phyloP scores from a whole-genome alignment of 257 asterid species.

The Solanum raphanifolium region DNA sequence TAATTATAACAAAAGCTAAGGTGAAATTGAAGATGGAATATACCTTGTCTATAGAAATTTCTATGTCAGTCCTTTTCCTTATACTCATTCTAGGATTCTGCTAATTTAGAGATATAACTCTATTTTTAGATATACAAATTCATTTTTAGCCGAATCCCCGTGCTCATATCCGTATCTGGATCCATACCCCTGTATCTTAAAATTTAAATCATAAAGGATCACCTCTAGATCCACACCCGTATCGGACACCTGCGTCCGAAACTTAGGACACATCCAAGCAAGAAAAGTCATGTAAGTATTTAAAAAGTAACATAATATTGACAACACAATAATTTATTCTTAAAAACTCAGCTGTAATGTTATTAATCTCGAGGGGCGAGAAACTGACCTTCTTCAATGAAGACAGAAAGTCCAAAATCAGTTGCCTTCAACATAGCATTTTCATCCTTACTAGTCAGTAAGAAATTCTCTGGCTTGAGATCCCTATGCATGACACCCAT shows the following conservation, averaged over 20 bases:
- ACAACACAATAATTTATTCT: not conserved
- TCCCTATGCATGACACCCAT: constrained; percentile 77
- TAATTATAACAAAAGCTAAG: not conserved
- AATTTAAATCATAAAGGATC: not conserved
- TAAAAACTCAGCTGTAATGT: not conserved
- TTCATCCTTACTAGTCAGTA: constrained; percentile 49
- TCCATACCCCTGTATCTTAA: no score
- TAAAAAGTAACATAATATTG: not conserved
- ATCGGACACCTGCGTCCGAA: not conserved
- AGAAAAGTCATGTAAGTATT: not conserved
- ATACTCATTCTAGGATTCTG: not conserved
- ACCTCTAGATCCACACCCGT: not conserved
- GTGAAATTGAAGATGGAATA: not conserved
- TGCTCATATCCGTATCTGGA: no score
- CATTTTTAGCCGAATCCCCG: not conserved
- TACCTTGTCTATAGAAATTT: not conserved
- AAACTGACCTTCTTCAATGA: constrained; percentile 49
- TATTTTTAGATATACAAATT: not conserved
- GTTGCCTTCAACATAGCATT: constrained; percentile 53
- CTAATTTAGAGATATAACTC: not conserved
- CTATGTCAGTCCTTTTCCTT: not conserved
- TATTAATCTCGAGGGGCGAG: not conserved
- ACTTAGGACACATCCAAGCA: not conserved
- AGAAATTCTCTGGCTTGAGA: constrained; percentile 68
- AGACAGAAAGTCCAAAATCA: constrained; percentile 66